Evolutionary conservation across 2,329 filamentous ascomycete genomes (phyloP), one percentile per base, ranked within the genome.

Genomic region (Clonostachys byssicola): DNA sequence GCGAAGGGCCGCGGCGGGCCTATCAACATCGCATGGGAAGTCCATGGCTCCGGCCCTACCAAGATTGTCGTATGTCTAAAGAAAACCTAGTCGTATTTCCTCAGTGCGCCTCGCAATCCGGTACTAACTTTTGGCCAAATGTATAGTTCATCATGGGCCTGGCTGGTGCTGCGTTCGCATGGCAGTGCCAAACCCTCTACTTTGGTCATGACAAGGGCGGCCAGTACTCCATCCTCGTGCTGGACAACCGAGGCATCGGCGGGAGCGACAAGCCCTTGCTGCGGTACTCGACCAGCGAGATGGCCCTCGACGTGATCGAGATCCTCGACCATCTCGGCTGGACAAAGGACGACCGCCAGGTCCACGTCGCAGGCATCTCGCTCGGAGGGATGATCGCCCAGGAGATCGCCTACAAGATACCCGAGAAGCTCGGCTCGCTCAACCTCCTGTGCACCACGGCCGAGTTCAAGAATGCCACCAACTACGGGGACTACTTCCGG

Each of bases 341-440:
- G 88, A 82, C 61, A n/a, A 5, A n/a, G 9, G 61, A 49, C 43
- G 65, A 46, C 52, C 75, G 60, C 56, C 73, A 56, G 68, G 75
- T 71, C 62, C 83, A 96, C 68, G 63, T 95, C 45, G 73, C 88
- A 34, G 91, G 90, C 47, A 83, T 92, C 53, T 89, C 85, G 49
- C 88, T 95, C 78, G 90, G 90, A 52, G 90, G 91, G 59, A 95
- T 96, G 91, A 92, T 96, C 57, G 82, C 88, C 3, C 91, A 95
- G 66, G 91, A 96, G 68, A 60, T 96, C 5, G 81, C 77, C 18
- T 71, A 66, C 54, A 63, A 73, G n/a, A 66, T 72, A 33, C 81
- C 82, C 0, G 52, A 66, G 12, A 71, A 78, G 42, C 61, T 88
- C 46, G 67, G 70, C 20, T 80, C 75, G 14, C 67, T 89, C 16